Conservation (phyloP, 164 flowering plant species). For the Nelumbo lutea region DNA sequence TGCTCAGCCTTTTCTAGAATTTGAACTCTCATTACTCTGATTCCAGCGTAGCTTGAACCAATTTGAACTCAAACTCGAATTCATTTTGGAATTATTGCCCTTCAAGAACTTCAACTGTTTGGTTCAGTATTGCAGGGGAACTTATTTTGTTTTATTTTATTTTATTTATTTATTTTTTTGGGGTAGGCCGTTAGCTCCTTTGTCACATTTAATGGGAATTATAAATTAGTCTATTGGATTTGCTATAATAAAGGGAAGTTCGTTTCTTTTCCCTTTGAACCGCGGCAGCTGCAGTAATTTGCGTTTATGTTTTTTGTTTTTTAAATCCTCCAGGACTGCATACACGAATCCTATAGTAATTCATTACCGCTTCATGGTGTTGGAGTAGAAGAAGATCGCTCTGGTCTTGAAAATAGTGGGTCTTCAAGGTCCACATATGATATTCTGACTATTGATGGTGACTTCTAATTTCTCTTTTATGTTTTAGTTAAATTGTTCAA, state of each 20-base stretch:
- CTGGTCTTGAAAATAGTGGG: constrained; percentile 48
- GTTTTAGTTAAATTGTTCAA: constrained; percentile 1
- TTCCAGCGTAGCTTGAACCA: not conserved
- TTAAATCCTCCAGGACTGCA: constrained; percentile 50
- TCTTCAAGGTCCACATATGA: constrained; percentile 46
- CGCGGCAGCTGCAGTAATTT: not conserved
- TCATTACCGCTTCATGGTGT: constrained; percentile 58
- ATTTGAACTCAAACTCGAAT: too few relatives aligned
- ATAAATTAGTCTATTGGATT: not conserved
- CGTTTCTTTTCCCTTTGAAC: constrained; percentile 1
- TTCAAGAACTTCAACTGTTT: too few relatives aligned
- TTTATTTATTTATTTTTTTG: too few relatives aligned
- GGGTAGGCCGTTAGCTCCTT: too few relatives aligned
- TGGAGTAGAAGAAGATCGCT: constrained; percentile 67
- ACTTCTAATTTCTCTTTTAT: constrained; percentile 5
- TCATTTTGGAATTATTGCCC: too few relatives aligned
- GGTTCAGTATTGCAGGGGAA: too few relatives aligned
- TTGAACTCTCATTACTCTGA: not conserved
- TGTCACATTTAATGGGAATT: too few relatives aligned
- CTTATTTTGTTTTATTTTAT: too few relatives aligned
- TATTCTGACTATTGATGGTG: constrained; percentile 57
- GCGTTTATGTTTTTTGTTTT: constrained; percentile 10
- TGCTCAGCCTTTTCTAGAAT: not conserved
- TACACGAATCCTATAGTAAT: constrained; percentile 61
- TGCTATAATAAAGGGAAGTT: not conserved